phyloP scores from a whole-genome alignment of 495 filamentous ascomycete genomes.

The Penicillium lividum region DNA sequence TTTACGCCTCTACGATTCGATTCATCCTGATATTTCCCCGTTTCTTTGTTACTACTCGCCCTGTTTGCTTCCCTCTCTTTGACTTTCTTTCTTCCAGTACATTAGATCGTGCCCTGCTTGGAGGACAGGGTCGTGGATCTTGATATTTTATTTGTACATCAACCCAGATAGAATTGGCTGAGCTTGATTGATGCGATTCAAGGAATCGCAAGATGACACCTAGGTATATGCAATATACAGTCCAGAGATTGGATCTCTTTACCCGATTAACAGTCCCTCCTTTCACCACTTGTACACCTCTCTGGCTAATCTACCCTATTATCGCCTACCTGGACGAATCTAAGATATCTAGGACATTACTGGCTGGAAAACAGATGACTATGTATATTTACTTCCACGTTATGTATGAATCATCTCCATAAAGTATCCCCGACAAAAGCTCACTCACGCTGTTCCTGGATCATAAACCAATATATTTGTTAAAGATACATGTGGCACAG shows the following conservation, averaged over 20 bases:
- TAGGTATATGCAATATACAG: neutral
- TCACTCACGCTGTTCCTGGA: too few relatives aligned
- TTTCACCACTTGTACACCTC: too few relatives aligned
- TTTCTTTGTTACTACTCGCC: neutral
- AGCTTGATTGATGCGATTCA: conserved; percentile 18
- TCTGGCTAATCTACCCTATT: too few relatives aligned
- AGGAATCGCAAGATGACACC: conserved; percentile 1
- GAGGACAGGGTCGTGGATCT: conserved; percentile 25
- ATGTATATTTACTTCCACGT: too few relatives aligned
- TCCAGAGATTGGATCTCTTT: neutral
- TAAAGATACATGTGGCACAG: too few relatives aligned
- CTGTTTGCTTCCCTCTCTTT: conserved; percentile 11
- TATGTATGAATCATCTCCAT: too few relatives aligned
- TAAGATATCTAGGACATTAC: too few relatives aligned
- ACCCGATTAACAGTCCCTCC: too few relatives aligned
- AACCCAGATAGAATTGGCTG: conserved; percentile 31
- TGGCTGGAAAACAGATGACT: too few relatives aligned
- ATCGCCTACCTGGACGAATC: too few relatives aligned
- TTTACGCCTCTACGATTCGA: conserved; percentile 31
- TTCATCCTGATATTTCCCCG: conserved; percentile 9
- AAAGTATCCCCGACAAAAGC: too few relatives aligned
- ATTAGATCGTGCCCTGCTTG: conserved; percentile 31
- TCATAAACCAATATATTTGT: too few relatives aligned
- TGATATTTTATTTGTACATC: conserved; percentile 37
- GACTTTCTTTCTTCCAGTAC: conserved; percentile 23